A percentile compares a stretch with the other conserved stretches of the same genome.
Evolutionary conservation across 371 early-diverging fungal species (phyloP).

Genomic region (Amoeboaphelidium protococcarum): DNA sequence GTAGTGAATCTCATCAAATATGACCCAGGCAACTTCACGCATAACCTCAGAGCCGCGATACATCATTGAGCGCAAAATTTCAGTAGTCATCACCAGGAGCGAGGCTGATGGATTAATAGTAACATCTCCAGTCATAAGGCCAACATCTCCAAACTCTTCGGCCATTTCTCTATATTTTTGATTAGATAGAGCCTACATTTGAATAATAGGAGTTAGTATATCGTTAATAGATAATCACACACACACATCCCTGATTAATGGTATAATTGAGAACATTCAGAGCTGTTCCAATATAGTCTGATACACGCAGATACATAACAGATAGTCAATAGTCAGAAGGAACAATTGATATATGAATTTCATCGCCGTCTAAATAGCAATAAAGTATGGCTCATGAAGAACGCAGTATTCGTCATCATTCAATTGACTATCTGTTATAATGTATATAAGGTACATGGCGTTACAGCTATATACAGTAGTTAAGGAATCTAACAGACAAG

Average conservation of each 20-base stretch:
- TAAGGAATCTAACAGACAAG: no score
- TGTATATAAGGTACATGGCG: no score
- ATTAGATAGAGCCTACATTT: slow-evolving; percentile 70
- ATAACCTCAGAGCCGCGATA: slow-evolving; percentile 95
- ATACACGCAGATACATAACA: no score
- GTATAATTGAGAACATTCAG: not conserved
- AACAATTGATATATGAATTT: no score
- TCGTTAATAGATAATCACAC: no score
- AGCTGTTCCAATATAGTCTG: not conserved
- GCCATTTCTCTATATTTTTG: slow-evolving; percentile 98
- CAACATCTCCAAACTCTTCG: slow-evolving; percentile 96
- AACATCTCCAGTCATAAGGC: slow-evolving; percentile 99
- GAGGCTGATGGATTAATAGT: slow-evolving; percentile 92
- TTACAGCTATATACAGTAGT: no score
- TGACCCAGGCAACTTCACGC: slow-evolving; percentile 97
- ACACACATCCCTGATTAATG: not conserved
- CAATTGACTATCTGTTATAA: no score
- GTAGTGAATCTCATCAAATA: slow-evolving; percentile 99
- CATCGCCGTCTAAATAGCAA: no score
- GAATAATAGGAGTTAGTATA: not conserved
- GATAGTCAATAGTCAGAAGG: no score
- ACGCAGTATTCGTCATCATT: no score
- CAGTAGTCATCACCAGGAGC: slow-evolving; percentile 99
- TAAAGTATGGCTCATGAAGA: not conserved
- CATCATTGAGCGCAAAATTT: slow-evolving; percentile 97